Base-by-base conservation (phyloP, 2,329 filamentous ascomycete species). In the Aspergillus candidus region DNA sequence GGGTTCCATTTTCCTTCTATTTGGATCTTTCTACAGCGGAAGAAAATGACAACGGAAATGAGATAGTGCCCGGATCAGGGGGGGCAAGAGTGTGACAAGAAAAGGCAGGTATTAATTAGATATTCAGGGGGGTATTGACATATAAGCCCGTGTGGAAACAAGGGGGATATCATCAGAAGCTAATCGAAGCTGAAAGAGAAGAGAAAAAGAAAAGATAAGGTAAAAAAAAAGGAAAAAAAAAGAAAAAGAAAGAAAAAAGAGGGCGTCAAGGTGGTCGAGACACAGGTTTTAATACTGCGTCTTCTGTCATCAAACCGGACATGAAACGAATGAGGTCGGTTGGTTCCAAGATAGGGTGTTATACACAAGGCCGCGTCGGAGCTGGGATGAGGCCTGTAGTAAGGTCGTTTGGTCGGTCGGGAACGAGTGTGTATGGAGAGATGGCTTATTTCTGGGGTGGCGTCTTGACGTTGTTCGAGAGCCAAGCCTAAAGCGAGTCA, bases 381-480 rank as follows among this genome's bases (percentile, higher is more conserved):
- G 22, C 22, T 27, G 22, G 22, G 22, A 32, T 38, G 37, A 32
- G 40, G 49, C 49, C 50, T 54, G 52, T 57, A 43, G 44, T 46
- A 45, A 52, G 44, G 49, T 47, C 40, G 15, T 27, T 37, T 38
- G 15, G 40, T 22, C 31, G 30, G 32, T 43, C 31, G 40, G 32
- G 22, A 27, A 27, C 22, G 22, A 27, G 7, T 10, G 22, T 27
- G 22, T 27, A 27, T 18, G 44, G 46, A 46, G 37, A 36, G 37
- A 32, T 36, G 40, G 37, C 51, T 59, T 63, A 68, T 63, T 68
- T 69, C 50, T 62, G 56, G 27, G 70, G 66, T 46, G 64, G 68
- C 27, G 69, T 70, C 72, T 90, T 90, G 71, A 90, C 83, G 63
- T 89, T 90, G 71, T 88, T 88, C 53, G 84, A 88, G 54, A 91